Evolutionary conservation across 75 land plant genomes (phyloP), one percentile per base, ranked within the genome.

Genomic region (Cupressus sempervirens): DNA sequence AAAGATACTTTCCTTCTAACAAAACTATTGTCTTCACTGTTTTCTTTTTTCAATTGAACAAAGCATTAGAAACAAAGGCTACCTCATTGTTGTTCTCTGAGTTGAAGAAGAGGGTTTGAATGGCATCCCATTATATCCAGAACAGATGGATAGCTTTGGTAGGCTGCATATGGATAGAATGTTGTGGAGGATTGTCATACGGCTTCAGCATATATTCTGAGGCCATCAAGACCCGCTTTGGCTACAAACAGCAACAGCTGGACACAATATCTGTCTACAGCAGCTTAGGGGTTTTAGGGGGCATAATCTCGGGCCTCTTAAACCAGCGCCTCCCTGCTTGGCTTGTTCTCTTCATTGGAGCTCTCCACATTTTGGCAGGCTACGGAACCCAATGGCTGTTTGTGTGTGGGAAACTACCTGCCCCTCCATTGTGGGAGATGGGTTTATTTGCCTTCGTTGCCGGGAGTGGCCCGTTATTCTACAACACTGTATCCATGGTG

Each of bases 201-300:
- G 48, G 79, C 9, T 89, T 87, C 75, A 67, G 89, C 70, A 85
- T 87, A 48, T 89, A 89, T 80, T 84, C 90, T 5, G 20, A 70
- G 72, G 48, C 70, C 34, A 72, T 89, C 4, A 89, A 89, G 41
- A 68, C 26, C 7, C 15, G 74, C 29, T 76, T 89, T 13, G 76
- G 54, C 12, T 86, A 87, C 30, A 70, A 75, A 70, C 90, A 89
- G 46, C 29, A 87, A 54, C 52, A 82, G 45, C 80, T 89, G 23
- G 87, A 87, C 83, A 89, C 89, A 0, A 54, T 89, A 16, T 52
- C 79, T 5, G 76, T 89, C 16, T 84, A 85, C 84, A 89, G 85
- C 68, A 86, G 86, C 80, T 18, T 88, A 52, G 89, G 89, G n/a
- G 84, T 65, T 45, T 85, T 76, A 65, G 89, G 88, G 32, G 91